Evolutionary conservation across 2,329 filamentous ascomycete genomes (phyloP).

Genomic region (Aurifilum marmelostoma): DNA sequence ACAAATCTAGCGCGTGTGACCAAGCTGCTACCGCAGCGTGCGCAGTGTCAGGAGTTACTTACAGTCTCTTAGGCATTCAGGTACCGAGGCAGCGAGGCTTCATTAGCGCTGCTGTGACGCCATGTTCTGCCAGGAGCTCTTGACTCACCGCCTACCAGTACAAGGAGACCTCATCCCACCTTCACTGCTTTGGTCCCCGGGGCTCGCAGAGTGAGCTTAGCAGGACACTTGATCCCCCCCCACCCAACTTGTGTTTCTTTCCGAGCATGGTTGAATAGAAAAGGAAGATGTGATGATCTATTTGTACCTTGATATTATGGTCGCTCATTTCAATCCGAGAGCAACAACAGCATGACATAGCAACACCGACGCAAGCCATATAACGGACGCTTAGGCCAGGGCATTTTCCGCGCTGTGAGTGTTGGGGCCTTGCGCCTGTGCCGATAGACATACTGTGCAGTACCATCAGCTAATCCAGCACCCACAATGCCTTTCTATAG

Average conservation of each 20-base stretch:
- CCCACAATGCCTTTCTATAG: background rate
- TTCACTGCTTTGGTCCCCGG: background rate
- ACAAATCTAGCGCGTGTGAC: background rate
- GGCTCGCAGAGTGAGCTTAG: background rate
- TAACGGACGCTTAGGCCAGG: background rate
- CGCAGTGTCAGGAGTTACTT: background rate
- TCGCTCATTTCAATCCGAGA: background rate
- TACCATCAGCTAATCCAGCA: background rate
- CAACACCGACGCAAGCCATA: background rate
- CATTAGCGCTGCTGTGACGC: slow-evolving; percentile 3
- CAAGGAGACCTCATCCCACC: slow-evolving; percentile 9
- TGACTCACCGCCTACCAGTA: slow-evolving; percentile 1
- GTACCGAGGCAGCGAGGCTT: slow-evolving; percentile 8
- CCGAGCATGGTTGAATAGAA: background rate
- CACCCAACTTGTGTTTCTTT: background rate
- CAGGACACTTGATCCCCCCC: background rate
- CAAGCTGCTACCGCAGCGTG: background rate
- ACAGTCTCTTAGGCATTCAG: background rate
- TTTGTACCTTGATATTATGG: too few species aligned
- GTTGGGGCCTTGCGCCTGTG: background rate
- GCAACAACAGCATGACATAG: background rate
- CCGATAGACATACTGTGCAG: background rate
- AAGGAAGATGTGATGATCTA: background rate
- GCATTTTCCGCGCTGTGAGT: background rate
- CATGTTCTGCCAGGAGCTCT: slow-evolving; percentile 2